phyloP scores from a whole-genome alignment of 441 rosid species.

The Erysimum pusillum region DNA sequence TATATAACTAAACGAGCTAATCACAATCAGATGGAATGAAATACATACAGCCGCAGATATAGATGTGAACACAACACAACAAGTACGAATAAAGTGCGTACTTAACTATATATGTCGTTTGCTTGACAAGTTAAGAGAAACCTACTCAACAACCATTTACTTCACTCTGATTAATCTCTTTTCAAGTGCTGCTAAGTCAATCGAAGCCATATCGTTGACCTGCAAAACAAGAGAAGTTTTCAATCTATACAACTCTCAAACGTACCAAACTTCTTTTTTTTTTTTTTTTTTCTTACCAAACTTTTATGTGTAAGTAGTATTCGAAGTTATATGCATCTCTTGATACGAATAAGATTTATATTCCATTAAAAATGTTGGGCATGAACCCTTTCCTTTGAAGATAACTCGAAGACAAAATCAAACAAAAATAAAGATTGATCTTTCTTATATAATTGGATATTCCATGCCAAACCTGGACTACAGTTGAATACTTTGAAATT shows the following conservation, averaged over 20 bases:
- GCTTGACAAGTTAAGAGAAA: constrained; percentile 19
- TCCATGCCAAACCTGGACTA: neutral
- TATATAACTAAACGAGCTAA: constrained; percentile 21
- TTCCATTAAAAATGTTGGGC: neutral
- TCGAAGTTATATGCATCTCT: no score
- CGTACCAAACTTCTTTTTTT: no score
- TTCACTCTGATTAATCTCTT: constrained; percentile 42
- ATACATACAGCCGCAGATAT: neutral
- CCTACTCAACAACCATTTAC: constrained; percentile 33
- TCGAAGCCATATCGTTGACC: constrained; percentile 50
- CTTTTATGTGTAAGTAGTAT: no score
- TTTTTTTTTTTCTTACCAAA: no score
- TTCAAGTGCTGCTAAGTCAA: constrained; percentile 39
- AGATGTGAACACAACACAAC: constrained; percentile 16
- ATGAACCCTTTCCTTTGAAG: constrained; percentile 1
- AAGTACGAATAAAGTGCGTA: constrained; percentile 15
- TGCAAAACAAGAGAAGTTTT: constrained; percentile 48
- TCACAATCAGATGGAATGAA: constrained; percentile 8
- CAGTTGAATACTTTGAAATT: neutral
- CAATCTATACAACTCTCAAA: no score
- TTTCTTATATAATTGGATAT: neutral
- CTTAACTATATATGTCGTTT: constrained; percentile 11
- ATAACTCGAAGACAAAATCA: neutral
- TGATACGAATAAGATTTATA: neutral
- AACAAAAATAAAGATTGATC: neutral